phyloP scores from a whole-genome alignment of 2,329 filamentous ascomycete genomes.

The Exophiala alcalophila region DNA sequence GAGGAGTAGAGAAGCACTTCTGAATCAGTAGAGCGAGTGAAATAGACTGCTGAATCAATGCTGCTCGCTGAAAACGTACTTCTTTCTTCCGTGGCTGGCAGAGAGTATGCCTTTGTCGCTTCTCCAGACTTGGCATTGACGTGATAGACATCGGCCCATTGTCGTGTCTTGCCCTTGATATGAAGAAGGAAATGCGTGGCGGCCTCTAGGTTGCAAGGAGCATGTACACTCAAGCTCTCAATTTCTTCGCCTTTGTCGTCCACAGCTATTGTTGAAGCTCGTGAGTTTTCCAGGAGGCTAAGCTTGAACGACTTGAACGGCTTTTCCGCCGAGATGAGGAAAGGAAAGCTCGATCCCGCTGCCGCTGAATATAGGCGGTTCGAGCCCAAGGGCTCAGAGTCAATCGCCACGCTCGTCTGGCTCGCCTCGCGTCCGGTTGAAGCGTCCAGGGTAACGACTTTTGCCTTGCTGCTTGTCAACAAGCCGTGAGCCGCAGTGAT shows the following conservation, averaged over 20 bases:
- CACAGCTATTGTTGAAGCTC: constrained; percentile 39
- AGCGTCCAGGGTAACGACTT: constrained; percentile 70
- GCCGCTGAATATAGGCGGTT: constrained; percentile 14
- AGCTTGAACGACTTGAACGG: constrained; percentile 43
- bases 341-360: constrained; percentile 40
- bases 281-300: constrained; percentile 45
- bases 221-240: constrained; percentile 64
- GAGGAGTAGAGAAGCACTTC: constrained; percentile 75
- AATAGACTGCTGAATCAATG: constrained; percentile 78
- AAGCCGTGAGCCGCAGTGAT: constrained; percentile 67
- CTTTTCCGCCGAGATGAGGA: constrained; percentile 47
- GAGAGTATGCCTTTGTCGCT: constrained; percentile 73
- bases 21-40: constrained; percentile 73
- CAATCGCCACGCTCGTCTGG: constrained; percentile 69
- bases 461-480: constrained; percentile 70
- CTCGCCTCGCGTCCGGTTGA: constrained; percentile 68
- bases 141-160: constrained; percentile 84
- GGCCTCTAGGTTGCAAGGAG: constrained; percentile 68
- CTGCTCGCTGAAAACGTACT: constrained; percentile 79
- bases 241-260: constrained; percentile 46
- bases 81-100: constrained; percentile 66
- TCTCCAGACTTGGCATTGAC: constrained; percentile 67
- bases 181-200: constrained; percentile 83
- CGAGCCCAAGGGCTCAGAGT: constrained; percentile 60
- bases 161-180: constrained; percentile 64